Evolutionary conservation across 257 asterid genomes (phyloP).

Genomic region (Capsicum chinense): DNA sequence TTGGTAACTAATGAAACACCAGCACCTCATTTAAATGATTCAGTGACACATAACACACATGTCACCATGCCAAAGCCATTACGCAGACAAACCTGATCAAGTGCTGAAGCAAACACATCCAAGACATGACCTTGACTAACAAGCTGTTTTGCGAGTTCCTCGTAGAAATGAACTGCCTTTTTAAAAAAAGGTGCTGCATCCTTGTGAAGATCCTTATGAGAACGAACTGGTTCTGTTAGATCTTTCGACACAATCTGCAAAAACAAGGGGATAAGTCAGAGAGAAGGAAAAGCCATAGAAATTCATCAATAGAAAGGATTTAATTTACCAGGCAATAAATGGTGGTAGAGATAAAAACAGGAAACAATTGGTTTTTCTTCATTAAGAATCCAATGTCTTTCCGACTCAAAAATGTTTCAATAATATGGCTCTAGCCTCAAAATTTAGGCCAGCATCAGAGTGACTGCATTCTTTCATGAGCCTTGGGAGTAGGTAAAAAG

Average conservation of each 20-base stretch:
- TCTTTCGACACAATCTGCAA: slow-evolving; percentile 92
- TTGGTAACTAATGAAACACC: slow-evolving; percentile 2
- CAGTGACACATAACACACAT: background rate
- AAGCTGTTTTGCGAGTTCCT: slow-evolving; percentile 86
- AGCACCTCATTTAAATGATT: background rate
- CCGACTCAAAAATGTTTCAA: background rate
- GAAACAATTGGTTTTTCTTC: background rate
- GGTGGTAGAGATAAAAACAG: background rate
- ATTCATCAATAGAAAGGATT: slow-evolving; percentile 1
- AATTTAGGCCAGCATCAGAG: background rate
- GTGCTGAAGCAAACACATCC: slow-evolving; percentile 98
- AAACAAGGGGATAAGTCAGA: background rate
- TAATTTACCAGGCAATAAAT: background rate
- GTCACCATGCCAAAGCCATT: background rate
- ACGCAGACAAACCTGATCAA: slow-evolving; percentile 79
- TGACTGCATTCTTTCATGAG: background rate
- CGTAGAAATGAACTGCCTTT: slow-evolving; percentile 83
- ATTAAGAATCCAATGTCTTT: background rate
- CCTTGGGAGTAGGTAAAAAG: background rate
- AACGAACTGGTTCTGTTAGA: slow-evolving; percentile 93
- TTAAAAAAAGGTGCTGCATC: slow-evolving; percentile 89
- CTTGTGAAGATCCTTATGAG: slow-evolving; percentile 97
- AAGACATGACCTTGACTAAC: slow-evolving; percentile 89
- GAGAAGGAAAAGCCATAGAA: slow-evolving; percentile 25
- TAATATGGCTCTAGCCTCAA: background rate